phyloP scores from a whole-genome alignment of 164 flowering plant genomes.

The Sedum album region DNA sequence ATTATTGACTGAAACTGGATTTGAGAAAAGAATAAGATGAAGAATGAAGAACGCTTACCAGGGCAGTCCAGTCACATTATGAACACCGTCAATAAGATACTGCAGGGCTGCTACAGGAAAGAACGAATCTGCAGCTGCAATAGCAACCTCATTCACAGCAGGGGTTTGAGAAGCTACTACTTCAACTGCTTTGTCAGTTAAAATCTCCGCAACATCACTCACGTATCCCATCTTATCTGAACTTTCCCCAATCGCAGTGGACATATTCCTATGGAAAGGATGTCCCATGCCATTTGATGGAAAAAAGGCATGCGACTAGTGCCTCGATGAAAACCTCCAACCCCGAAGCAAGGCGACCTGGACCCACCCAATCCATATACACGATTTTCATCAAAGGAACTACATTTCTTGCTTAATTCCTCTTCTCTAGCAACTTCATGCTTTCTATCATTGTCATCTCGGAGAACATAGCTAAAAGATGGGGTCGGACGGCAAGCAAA shows the following conservation, averaged over 20 bases:
- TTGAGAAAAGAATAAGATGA: background rate
- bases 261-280: conserved; percentile 33
- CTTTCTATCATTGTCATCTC: conserved; percentile 24
- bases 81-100: conserved; percentile 66
- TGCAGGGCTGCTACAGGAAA: conserved; percentile 69
- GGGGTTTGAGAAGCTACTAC: conserved; percentile 41
- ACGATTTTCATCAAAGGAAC: conserved; percentile 11
- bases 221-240: conserved; percentile 37
- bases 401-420: conserved; percentile 6
- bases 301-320: conserved; percentile 12
- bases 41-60: conserved; percentile 44
- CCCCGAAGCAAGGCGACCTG: conserved; percentile 17
- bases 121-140: conserved; percentile 82
- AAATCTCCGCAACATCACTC: conserved; percentile 44
- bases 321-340: background rate
- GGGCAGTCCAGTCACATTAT: conserved; percentile 53
- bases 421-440: conserved; percentile 9
- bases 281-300: conserved; percentile 16
- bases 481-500: conserved; percentile 31
- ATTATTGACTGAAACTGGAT: background rate
- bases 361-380: conserved; percentile 13
- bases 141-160: conserved; percentile 63
- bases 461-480: conserved; percentile 31
- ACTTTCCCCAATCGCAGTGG: conserved; percentile 44
- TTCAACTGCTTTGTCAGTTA: conserved; percentile 39